Base-by-base conservation (phyloP, 345 rosid genomes). In the Euphorbia tirucalli region DNA sequence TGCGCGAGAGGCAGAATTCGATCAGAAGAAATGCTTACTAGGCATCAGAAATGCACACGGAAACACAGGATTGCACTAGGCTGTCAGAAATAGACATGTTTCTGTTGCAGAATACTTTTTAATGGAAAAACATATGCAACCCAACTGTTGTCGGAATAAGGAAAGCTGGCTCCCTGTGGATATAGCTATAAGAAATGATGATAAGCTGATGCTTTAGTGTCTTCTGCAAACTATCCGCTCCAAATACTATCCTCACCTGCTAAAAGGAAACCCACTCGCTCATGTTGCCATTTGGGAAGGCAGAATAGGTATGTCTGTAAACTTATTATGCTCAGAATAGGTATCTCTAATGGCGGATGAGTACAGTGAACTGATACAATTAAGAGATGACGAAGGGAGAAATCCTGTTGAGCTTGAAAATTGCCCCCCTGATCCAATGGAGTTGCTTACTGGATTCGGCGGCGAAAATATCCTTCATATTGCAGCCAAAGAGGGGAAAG, bases 381-480 rank as follows among this genome's bases (percentile, higher is more conserved):
- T 46, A 46, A 46, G 19, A 46, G 52, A 46, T 11, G 52, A 5
- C 7, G 11, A 11, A 46, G 52, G 52, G 52, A 11, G 52, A 16
- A 46, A 3, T 46, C 52, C 52, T 1, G 24, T 70, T 2, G 9
- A 70, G 16, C 5, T 2, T 16, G 39, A 35, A 35, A 3, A 35
- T 35, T 70, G 73, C n/a, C 73, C 65, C n/a, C n/a, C n/a, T 13
- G 35, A 70, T 58, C 54, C 55, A 11, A 5, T 11, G 0, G 21
- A 69, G 4, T n/a, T 62, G 63, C 50, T 35, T 14, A 75, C 61
- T 48, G 28, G 3, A 62, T 35, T 35, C 39, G 21, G 72, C 25
- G 78, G 82, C 13, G 35, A 72, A 19, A 77, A 71, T 70, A 58
- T 77, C 18, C 78, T 82, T 39, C 80, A 82, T 49, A 46, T 70